phyloP scores from a whole-genome alignment of 1,284 basidiomycete genomes.

The Pseudozyma thailandica region DNA sequence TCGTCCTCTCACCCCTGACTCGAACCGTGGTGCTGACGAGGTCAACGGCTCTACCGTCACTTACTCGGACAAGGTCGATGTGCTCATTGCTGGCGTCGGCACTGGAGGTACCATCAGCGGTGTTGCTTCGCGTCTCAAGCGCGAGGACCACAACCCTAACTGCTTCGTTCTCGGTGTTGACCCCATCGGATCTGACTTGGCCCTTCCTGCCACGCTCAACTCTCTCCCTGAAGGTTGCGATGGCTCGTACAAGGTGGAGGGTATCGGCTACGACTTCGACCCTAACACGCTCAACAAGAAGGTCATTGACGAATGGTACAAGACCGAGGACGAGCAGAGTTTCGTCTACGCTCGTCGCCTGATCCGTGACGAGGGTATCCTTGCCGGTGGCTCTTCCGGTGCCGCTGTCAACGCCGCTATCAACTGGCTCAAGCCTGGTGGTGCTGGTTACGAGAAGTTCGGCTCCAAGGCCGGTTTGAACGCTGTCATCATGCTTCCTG shows the following conservation, averaged over 20 bases:
- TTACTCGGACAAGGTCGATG: constrained; percentile 74
- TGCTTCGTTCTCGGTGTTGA: constrained; percentile 82
- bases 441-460: constrained; percentile 74
- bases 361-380: constrained; percentile 87
- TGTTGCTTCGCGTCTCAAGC: constrained; percentile 79
- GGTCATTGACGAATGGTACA: constrained; percentile 76
- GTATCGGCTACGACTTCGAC: constrained; percentile 76
- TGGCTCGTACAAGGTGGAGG: constrained; percentile 83
- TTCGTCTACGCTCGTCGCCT: constrained; percentile 80
- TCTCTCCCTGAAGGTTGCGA: constrained; percentile 72
- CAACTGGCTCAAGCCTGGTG: constrained; percentile 76
- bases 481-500: constrained; percentile 87
- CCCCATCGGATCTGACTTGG: constrained; percentile 91
- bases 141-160: constrained; percentile 55
- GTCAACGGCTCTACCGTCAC: constrained; percentile 23
- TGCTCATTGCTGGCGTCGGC: constrained; percentile 87
- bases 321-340: constrained; percentile 83
- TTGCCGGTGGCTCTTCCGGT: constrained; percentile 92
- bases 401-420: constrained; percentile 83
- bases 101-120: constrained; percentile 95
- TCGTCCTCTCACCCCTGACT: constrained; percentile 51
- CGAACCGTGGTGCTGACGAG: constrained; percentile 44
- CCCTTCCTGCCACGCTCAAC: constrained; percentile 77
- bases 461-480: constrained; percentile 81
- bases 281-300: constrained; percentile 59